These are phyloP conservation scores for Gamsiella multidivaricata DNA, from an alignment of 192 early-diverging fungal species.

Conservation along the genomic window DNA sequence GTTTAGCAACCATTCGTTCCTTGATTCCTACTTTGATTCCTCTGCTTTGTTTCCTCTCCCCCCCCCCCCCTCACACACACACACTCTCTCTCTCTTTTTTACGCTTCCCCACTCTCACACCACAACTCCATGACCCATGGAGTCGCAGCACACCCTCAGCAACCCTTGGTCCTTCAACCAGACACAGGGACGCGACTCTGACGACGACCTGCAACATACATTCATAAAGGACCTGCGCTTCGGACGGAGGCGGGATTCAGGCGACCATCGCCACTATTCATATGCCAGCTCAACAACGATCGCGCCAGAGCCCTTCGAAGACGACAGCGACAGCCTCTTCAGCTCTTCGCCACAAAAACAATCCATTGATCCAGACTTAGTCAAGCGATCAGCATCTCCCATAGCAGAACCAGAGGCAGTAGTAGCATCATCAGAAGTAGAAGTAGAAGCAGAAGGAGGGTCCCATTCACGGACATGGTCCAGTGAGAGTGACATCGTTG, in stretches of 20 bases:
- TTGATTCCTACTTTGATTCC: too few species aligned
- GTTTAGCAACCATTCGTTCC: too few species aligned
- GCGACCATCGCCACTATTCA: conserved; percentile 22
- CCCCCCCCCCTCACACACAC: too few species aligned
- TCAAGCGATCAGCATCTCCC: too few species aligned
- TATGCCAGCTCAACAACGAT: conserved; percentile 22
- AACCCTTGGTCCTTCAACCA: conserved; percentile 43
- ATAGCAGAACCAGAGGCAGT: too few species aligned
- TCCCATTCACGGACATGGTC: too few species aligned
- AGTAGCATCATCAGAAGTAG: too few species aligned
- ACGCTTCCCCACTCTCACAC: not conserved
- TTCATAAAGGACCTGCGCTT: not conserved
- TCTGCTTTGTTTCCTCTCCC: too few species aligned
- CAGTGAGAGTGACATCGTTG: too few species aligned
- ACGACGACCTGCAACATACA: conserved; percentile 3
- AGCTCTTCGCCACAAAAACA: not conserved
- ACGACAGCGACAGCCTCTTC: not conserved
- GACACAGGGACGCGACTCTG: not conserved
- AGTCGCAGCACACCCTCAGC: not conserved
- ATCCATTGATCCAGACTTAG: not conserved
- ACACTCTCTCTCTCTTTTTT: not conserved
- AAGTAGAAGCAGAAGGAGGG: too few species aligned
- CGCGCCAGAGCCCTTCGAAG: conserved; percentile 5
- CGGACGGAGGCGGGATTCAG: conserved; percentile 1
- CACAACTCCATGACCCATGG: conserved; percentile 8